Conservation (phyloP, 768 basidiomycete species). For the Lactifluus pinguis region DNA sequence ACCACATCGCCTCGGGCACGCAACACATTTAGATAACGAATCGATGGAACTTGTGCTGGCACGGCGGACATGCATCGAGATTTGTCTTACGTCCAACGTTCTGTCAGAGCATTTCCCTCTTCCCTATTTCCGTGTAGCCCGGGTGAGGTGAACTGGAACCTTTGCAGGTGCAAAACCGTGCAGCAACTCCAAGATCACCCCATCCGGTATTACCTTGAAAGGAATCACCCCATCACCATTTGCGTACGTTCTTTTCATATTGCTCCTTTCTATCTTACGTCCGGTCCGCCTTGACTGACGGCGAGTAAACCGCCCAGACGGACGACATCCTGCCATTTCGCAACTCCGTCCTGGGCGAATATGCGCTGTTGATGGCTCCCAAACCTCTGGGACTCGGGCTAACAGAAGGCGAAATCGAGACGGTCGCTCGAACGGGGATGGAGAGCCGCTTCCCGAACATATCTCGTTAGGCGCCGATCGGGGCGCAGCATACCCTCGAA, state of each 20-base stretch:
- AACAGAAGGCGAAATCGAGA: constrained; percentile 43
- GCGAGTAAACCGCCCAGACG: constrained; percentile 40
- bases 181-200: constrained; percentile 59
- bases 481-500: constrained; percentile 1
- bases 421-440: constrained; percentile 56
- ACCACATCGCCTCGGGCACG: constrained; percentile 70
- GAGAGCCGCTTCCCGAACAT: constrained; percentile 27
- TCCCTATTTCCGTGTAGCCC: neutral
- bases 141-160: neutral
- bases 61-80: constrained; percentile 58
- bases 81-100: constrained; percentile 75
- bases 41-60: constrained; percentile 46
- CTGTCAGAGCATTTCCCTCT: constrained; percentile 34
- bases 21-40: constrained; percentile 64
- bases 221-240: constrained; percentile 62
- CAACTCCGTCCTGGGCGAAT: constrained; percentile 66
- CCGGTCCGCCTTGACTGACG: constrained; percentile 7
- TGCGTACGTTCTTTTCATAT: constrained; percentile 44
- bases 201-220: constrained; percentile 53
- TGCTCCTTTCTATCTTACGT: neutral
- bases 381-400: constrained; percentile 69
- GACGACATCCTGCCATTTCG: constrained; percentile 76
- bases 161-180: constrained; percentile 59
- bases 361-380: constrained; percentile 65
- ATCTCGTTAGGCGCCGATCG: constrained; percentile 4